Evolutionary conservation across 768 basidiomycete genomes (phyloP).

Genomic region (Strobilomyces dryophilus): DNA sequence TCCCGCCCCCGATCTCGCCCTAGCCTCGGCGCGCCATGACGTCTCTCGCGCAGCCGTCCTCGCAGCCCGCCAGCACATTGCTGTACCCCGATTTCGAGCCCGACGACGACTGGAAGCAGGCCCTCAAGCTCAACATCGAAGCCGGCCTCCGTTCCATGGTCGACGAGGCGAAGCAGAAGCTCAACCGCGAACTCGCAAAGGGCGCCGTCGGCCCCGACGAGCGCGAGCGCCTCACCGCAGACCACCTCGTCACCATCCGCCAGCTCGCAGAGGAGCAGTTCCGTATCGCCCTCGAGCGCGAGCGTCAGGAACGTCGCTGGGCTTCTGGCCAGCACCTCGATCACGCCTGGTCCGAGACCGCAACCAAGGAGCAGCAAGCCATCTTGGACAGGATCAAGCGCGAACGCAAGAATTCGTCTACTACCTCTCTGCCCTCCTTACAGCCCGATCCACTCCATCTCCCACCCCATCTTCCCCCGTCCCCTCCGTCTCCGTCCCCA

Average conservation of each 20-base stretch:
- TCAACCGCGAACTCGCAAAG: constrained; percentile 48
- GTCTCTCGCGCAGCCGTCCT: too few species aligned
- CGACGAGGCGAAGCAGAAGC: constrained; percentile 59
- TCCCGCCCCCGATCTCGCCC: too few species aligned
- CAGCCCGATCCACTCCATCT: too few species aligned
- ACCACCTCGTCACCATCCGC: constrained; percentile 40
- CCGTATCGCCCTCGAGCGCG: too few species aligned
- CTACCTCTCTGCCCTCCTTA: too few species aligned
- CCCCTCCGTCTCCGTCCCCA: background rate
- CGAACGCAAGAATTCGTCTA: constrained; percentile 26
- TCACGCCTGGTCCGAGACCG: constrained; percentile 29
- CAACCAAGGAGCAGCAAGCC: constrained; percentile 37
- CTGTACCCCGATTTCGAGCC: constrained; percentile 36
- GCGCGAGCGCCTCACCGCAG: constrained; percentile 35
- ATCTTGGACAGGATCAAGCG: constrained; percentile 49
- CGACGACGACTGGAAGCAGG: too few species aligned
- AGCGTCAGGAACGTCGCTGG: too few species aligned
- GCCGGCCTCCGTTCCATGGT: constrained; percentile 38
- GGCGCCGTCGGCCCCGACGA: constrained; percentile 17
- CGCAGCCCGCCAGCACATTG: too few species aligned
- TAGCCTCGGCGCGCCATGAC: too few species aligned
- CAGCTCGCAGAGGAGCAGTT: constrained; percentile 46
- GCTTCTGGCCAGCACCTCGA: constrained; percentile 35
- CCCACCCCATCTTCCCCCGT: background rate
- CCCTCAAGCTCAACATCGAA: constrained; percentile 49